These are phyloP conservation scores for Chaetomiaceae sp. DNA, from an alignment of 2,329 filamentous ascomycete species.

Conservation along the genomic window DNA sequence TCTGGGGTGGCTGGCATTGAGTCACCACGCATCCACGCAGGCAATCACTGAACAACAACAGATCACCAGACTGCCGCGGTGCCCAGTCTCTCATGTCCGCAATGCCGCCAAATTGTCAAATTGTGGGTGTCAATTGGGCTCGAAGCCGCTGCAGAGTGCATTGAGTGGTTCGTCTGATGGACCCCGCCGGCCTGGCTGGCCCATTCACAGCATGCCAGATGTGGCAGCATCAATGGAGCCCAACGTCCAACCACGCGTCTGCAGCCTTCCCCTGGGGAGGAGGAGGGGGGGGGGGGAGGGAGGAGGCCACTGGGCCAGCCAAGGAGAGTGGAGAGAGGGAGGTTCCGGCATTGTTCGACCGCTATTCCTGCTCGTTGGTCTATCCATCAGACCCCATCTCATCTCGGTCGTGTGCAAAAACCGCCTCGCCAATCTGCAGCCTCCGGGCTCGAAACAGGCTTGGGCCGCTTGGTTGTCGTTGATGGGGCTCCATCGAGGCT, in stretches of 20 bases:
- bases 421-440: conserved; percentile 19
- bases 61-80: conserved; percentile 8
- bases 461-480: conserved; percentile 13
- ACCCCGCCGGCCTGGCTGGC: conserved; percentile 12
- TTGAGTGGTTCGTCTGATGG: conserved; percentile 1
- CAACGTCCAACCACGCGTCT: conserved; percentile 12
- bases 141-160: conserved; percentile 3
- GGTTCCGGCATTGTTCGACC: neutral
- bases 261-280: neutral
- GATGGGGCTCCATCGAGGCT: conserved; percentile 17
- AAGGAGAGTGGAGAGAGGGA: neutral
- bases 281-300: no score
- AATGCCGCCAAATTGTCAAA: conserved; percentile 14
- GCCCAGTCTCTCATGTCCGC: conserved; percentile 1
- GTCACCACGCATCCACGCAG: conserved; percentile 16
- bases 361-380: neutral
- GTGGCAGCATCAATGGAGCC: conserved; percentile 18
- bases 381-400: neutral
- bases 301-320: no score
- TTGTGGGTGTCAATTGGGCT: conserved; percentile 25
- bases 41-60: conserved; percentile 11
- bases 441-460: conserved; percentile 16
- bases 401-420: conserved; percentile 3
- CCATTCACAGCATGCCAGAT: conserved; percentile 19
- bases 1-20: conserved; percentile 20